phyloP scores from a whole-genome alignment of 169 alveolate genomes.

The Plasmodium chabaudi region DNA sequence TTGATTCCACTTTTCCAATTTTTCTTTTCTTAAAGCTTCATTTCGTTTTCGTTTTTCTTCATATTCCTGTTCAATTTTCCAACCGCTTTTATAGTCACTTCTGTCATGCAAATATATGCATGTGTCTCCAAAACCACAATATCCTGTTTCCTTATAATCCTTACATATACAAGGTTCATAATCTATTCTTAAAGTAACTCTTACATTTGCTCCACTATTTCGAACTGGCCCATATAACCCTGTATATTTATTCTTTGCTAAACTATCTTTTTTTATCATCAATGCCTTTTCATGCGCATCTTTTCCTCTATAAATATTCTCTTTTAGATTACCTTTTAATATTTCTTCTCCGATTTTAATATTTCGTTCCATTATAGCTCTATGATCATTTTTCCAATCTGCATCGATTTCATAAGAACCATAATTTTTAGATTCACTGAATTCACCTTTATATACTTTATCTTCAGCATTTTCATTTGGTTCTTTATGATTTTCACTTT shows the following conservation, averaged over 20 bases:
- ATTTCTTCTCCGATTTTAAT: conserved; percentile 86
- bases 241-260: conserved; percentile 87
- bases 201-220: conserved; percentile 89
- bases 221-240: conserved; percentile 93
- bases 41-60: conserved; percentile 89
- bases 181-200: conserved; percentile 94
- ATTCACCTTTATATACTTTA: conserved; percentile 61
- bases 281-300: conserved; percentile 89
- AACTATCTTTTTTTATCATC: conserved; percentile 86
- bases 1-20: conserved; percentile 82
- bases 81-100: conserved; percentile 95
- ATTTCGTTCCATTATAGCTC: conserved; percentile 89
- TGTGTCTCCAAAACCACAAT: conserved; percentile 98
- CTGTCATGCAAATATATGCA: conserved; percentile 98
- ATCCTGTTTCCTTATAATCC: conserved; percentile 98
- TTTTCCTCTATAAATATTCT: conserved; percentile 88
- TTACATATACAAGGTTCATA: conserved; percentile 97
- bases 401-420: conserved; percentile 87
- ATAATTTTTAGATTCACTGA: conserved; percentile 57
- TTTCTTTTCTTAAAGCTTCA: conserved; percentile 83
- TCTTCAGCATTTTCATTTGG: conserved; percentile 76
- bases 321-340: conserved; percentile 86
- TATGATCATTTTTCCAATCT: conserved; percentile 82
- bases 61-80: conserved; percentile 96
- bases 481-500: conserved; percentile 51